A percentile compares a stretch with the other conserved stretches of the same genome.
Evolutionary conservation across 1,139 yeast genomes (phyloP).

Genomic region (Pichia sp.): DNA sequence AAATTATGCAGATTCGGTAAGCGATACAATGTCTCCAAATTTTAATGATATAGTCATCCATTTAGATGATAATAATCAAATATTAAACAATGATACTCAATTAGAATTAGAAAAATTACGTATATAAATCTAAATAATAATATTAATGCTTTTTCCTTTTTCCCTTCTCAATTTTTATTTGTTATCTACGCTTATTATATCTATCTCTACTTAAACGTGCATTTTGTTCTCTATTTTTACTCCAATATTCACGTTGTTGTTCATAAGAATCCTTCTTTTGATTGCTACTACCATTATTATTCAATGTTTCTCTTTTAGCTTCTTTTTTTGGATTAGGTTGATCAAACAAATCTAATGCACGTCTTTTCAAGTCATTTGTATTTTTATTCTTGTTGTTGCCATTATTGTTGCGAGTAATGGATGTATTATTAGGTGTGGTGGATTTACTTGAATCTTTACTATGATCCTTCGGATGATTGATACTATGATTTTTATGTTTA

Average conservation of each 20-base stretch:
- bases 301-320: not conserved
- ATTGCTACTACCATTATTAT: not conserved
- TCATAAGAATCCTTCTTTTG: slow-evolving; percentile 5
- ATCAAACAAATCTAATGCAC: slow-evolving; percentile 3
- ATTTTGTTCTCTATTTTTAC: not conserved
- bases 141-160: not conserved
- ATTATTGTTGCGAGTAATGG: not conserved
- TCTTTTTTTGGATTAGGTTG: not conserved
- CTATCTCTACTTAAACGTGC: slow-evolving; percentile 6
- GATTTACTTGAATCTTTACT: not conserved
- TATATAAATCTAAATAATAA: not conserved
- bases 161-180: not conserved
- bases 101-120: not conserved
- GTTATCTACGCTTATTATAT: not conserved
- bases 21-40: slow-evolving; percentile 9
- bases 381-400: not conserved
- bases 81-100: not conserved
- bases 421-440: not conserved
- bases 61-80: slow-evolving; percentile 13
- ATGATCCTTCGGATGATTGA: not conserved
- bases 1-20: slow-evolving; percentile 40
- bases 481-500: not conserved
- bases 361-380: slow-evolving; percentile 1
- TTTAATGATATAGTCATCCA: slow-evolving; percentile 20
- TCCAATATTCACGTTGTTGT: slow-evolving; percentile 1